phyloP scores from a whole-genome alignment of 495 filamentous ascomycete species.

The Symbiotaphrina buchneri region DNA sequence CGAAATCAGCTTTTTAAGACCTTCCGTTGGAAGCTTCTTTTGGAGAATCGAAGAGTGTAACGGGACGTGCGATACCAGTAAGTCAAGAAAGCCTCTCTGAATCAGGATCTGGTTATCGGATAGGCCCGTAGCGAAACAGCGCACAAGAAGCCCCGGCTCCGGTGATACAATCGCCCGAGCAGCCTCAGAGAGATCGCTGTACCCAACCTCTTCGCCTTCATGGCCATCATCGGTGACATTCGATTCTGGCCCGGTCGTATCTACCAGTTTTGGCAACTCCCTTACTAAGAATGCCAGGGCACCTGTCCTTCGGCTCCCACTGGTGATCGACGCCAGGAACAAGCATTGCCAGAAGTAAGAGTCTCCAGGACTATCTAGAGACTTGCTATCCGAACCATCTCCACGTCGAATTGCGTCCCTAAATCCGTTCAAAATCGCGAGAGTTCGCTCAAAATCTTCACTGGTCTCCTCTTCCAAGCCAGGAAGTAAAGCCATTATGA shows the following conservation, averaged over 20 bases:
- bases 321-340: constrained; percentile 81
- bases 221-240: constrained; percentile 8
- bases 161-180: constrained; percentile 63
- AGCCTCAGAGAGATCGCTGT: constrained; percentile 15
- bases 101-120: constrained; percentile 75
- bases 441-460: constrained; percentile 83
- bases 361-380: constrained; percentile 35
- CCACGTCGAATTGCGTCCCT: constrained; percentile 32
- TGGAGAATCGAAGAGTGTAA: constrained; percentile 72
- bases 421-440: constrained; percentile 56
- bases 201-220: constrained; percentile 8
- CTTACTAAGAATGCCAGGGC: constrained; percentile 68
- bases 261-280: constrained; percentile 51
- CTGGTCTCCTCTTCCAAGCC: constrained; percentile 90
- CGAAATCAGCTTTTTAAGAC: constrained; percentile 58
- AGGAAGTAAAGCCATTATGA: constrained; percentile 67
- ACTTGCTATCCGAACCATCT: constrained; percentile 9
- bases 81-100: constrained; percentile 80
- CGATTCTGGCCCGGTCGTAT: constrained; percentile 12
- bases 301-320: constrained; percentile 58
- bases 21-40: constrained; percentile 38
- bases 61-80: constrained; percentile 79
- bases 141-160: constrained; percentile 73
- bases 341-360: constrained; percentile 98
- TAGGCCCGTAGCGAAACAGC: constrained; percentile 81